Evolutionary conservation across 2,329 filamentous ascomycete genomes (phyloP).

Genomic region (Raffaelea ambrosiae): DNA sequence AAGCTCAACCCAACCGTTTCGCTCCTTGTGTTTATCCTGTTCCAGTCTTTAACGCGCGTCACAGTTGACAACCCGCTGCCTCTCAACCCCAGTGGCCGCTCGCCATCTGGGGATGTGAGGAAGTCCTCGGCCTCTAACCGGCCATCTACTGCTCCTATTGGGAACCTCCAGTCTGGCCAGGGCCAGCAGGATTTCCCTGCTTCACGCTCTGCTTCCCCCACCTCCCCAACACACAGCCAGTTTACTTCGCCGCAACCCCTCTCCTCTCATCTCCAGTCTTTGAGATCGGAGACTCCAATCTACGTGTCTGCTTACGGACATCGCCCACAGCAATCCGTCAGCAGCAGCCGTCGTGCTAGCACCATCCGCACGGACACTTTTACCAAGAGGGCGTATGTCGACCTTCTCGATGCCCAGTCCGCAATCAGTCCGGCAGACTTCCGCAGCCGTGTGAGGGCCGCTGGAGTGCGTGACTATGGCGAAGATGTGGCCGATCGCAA

Average conservation of each 20-base stretch:
- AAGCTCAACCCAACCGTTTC: background rate
- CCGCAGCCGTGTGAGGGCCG: conserved; percentile 36
- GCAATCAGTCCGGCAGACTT: conserved; percentile 42
- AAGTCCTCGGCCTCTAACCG: no score
- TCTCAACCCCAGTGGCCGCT: background rate
- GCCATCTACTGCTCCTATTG: no score
- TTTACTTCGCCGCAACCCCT: no score
- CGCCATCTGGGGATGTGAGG: no score
- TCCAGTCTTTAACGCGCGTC: background rate
- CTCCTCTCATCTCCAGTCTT: no score
- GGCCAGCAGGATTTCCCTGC: no score
- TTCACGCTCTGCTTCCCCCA: no score
- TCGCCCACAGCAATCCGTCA: no score
- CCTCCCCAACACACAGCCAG: no score
- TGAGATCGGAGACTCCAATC: no score
- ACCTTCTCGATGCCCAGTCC: conserved; percentile 50
- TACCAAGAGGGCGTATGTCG: conserved; percentile 27
- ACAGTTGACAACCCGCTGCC: background rate
- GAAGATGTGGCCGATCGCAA: conserved; percentile 60
- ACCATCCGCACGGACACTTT: background rate
- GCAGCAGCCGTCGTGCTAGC: background rate
- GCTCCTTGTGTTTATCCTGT: background rate
- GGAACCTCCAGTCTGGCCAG: no score
- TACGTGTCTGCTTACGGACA: no score
- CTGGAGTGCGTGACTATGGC: conserved; percentile 47